Evolutionary conservation across 2,329 filamentous ascomycete species (phyloP), one percentile per base, ranked within the genome.

Genomic region (Pseudogymnoascus sp.): DNA sequence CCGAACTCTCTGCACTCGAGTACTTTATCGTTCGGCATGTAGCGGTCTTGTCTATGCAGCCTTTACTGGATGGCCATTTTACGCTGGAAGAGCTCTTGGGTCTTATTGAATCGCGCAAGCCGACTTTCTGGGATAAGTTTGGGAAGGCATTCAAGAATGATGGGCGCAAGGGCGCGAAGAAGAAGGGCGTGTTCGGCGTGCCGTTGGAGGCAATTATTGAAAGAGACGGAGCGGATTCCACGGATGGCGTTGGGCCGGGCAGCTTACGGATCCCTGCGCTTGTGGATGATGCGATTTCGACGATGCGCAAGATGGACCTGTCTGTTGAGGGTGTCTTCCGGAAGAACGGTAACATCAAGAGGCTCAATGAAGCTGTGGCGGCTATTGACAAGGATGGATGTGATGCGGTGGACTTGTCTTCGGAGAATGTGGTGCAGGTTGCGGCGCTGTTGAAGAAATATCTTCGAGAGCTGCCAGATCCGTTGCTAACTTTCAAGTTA

Each of bases 221-320:
- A 68, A 89, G 90, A 67, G 93, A 97, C 70, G 93, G 93, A 46
- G 93, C 95, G 41, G 95, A 99, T 72, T 98, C 93, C n/a, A 98
- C 93, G 0, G 92, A 98, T 73, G 95, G 95, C 37, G 91, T 99
- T 65, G 95, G 95, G 0, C 93, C 95, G 10, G 93, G 93, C 16
- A 89, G 91, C 12, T 81, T 99, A 63, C 89, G 91, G 61, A 91
- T 99, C 43, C 95, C 95, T 2, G 90, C 91, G n/a, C 82, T 99
- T 61, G 84, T 99, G n/a, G 93, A 98, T 71, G 93, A 97, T 73
- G 88, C 93, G 59, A 89, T 99, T 38, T 89, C 90, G 3, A 92
- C 93, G 11, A 96, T 99, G 91, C 88, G 93, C 70, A 95, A 93
- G 76, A 98, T 99, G 91, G 95, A 99, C 75, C 92, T 99, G 79